Evolutionary conservation across 2,329 filamentous ascomycete genomes (phyloP).

Genomic region (Lachnellula occidentalis): DNA sequence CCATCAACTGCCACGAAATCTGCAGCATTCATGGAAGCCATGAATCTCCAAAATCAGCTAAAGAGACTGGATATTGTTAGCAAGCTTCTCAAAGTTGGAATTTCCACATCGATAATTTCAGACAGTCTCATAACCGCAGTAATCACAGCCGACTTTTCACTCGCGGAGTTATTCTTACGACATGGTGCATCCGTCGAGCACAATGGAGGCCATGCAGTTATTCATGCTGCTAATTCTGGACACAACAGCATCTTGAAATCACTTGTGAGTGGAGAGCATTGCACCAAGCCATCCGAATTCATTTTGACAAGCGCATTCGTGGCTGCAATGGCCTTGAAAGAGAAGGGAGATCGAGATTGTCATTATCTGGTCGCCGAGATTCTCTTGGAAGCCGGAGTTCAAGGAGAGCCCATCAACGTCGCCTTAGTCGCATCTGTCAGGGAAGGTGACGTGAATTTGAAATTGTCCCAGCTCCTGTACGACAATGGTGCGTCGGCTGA

Average conservation of each 20-base stretch:
- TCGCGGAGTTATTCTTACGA: conserved; percentile 8
- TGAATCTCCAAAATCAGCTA: conserved; percentile 5
- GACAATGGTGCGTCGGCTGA: conserved; percentile 11
- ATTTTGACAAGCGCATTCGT: conserved; percentile 10
- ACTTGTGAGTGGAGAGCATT: conserved; percentile 5
- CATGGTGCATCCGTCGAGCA: conserved; percentile 12
- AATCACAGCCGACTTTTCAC: conserved; percentile 1
- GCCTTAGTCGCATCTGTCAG: conserved; percentile 11
- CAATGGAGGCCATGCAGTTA: conserved; percentile 6
- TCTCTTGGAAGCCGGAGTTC: conserved; percentile 11
- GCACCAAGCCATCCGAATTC: conserved; percentile 3
- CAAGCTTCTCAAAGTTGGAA: conserved; percentile 4
- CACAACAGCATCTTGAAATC: conserved; percentile 8
- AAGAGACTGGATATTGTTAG: conserved; percentile 1
- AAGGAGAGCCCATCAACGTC: conserved; percentile 9
- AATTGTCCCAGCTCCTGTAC: conserved; percentile 6
- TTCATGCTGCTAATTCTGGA: conserved; percentile 8
- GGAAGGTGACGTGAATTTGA: conserved; percentile 9
- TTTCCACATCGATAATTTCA: conserved; percentile 4
- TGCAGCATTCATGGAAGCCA: conserved; percentile 7
- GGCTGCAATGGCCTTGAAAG: conserved; percentile 7
- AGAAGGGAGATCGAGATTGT: not conserved
- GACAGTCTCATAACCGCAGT: conserved; percentile 11
- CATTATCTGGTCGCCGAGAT: conserved; percentile 7
- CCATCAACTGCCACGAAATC: conserved; percentile 4